Evolutionary conservation across 2,329 filamentous ascomycete genomes (phyloP), one percentile per base, ranked within the genome.

Genomic region (Periconia digitata): DNA sequence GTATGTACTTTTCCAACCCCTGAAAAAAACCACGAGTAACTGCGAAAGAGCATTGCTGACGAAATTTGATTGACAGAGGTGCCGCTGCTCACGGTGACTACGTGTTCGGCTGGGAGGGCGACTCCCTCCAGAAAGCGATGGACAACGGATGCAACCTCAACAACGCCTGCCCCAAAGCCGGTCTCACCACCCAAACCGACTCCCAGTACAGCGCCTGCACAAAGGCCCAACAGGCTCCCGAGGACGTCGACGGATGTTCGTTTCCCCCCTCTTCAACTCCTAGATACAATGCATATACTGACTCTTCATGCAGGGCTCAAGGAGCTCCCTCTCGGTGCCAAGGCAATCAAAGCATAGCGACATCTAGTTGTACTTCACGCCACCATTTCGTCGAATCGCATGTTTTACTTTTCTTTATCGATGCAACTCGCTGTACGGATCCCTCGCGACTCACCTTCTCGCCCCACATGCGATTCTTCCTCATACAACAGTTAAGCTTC

Each of bases 81-180:
- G 35, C 64, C 17, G 65, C 64, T 29, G 65, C 65, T 20, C 65
- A 67, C 49, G 65, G 54, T 22, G 72, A 75, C 55, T 75, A 75
- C 54, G 69, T 75, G 27, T 69, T 72, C 5, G 70, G 70, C 45
- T 78, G 74, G 73, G 72, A 76, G 56, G 75, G 71, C 23, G 74
- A 75, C 49, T 66, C 70, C 22, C 70, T 75, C 29, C 71, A 74
- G 54, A 65, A 67, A 22, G 70, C 72, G 8, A 71, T 73, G 67
- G 71, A 74, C 51, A 70, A 69, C 42, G 54, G 63, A 40, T 75
- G 73, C 60, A 64, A 70, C 43, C 64, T 71, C 50, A 67, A 69
- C 55, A 55, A 40, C 2, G 60, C 57, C 8, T 69, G 65, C 53
- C 58, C 65, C 35, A 62, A 59, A 43, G 65, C 65, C 13, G 65